Base-by-base conservation (phyloP, 257 asterid genomes). In the Gynochthodes officinalis region DNA sequence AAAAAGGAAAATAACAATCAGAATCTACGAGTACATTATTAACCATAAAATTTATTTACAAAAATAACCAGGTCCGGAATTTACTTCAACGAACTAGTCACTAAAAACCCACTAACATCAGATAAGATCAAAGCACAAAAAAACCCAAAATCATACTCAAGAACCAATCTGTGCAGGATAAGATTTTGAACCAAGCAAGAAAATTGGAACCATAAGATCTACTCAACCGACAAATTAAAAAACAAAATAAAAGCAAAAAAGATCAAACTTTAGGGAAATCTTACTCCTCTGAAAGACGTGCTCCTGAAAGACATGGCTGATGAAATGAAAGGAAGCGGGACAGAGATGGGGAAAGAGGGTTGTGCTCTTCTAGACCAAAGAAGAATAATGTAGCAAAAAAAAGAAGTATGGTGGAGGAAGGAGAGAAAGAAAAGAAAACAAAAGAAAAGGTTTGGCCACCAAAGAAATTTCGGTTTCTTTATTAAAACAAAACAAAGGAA, bases 221-320 rank as follows among this genome's bases (percentile, higher is more conserved):
- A 63, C 60, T 19, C 4, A 30, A 16, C 0, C 60, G 39, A 53
- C 12, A 54, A 46, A 10, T 35, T 5, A 14, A 21, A 4, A 27
- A 53, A 23, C 39, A 1, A 50, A 0, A 1, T 39, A n/a, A 14
- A 74, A 66, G 7, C 42, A 70, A 12, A 0, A 2, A 43, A 7
- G 28, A 71, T 35, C 44, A 23, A 43, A 35, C 39, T n/a, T 64
- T 54, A 16, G 9, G 16, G 44, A 33, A 16, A 68, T 42, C 64
- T 72, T 73, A 77, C 81, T 55, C 81, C 81, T 67, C 70, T 52
- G 73, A 53, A 69, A 37, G 73, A 69, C 15, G 7, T 39, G 69
- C 12, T 39, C 4, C 52, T 55, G 54, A 76, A 76, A 53, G 80
- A 53, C 81, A 77, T 77, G 74, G 50, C 63, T 21, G 55, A 12